Base-by-base conservation (phyloP, 805 yeast genomes). In the Candida schatavii region DNA sequence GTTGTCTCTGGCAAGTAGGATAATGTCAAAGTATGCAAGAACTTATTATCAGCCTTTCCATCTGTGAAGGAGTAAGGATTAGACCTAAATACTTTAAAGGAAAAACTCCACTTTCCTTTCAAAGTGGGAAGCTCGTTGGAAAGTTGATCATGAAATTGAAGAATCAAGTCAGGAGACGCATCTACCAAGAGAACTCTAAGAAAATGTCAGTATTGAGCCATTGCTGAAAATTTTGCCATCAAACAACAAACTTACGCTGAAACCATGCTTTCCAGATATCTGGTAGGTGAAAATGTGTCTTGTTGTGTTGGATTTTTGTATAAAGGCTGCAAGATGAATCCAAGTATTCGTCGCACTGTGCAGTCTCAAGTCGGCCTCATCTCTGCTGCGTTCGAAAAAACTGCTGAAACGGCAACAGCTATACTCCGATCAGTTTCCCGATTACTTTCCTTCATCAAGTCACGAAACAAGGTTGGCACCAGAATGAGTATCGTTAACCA, bases 81-180 rank as follows among this genome's bases (percentile, higher is more conserved):
- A 50, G 80, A 82, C 27, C 85, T 62, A 57, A 80, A 85, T 28
- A 87, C 77, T 52, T 77, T 81, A 48, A 85, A 72, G 39, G 77
- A 85, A 50, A 85, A 81, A 32, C 67, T 69, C 95, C 95, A 86
- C 35, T 80, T 72, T 3, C 75, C 88, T 22, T 75, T 64, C 2
- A 73, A 53, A 14, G 74, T 68, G 1, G 93, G 90, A 13, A 83
- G 68, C 46, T 80, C 81, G 50, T 83, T 83, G 3, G 84, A 75
- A 13, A 87, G 72, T 42, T 76, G 74, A 57, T 87, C 95, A 55
- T 85, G 89, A 52, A 85, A 77, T 34, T 77, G 74, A 0, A 85
- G 69, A 25, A 86, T 83, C 4, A 85, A 75, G 38, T 77, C 81
- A 2, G 85, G 83, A 4, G 71, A 64, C 2, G 75, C 73, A 31